Evolutionary conservation across 2,329 filamentous ascomycete genomes (phyloP), one percentile per base, ranked within the genome.

Genomic region (Botryosphaeria dothidea): DNA sequence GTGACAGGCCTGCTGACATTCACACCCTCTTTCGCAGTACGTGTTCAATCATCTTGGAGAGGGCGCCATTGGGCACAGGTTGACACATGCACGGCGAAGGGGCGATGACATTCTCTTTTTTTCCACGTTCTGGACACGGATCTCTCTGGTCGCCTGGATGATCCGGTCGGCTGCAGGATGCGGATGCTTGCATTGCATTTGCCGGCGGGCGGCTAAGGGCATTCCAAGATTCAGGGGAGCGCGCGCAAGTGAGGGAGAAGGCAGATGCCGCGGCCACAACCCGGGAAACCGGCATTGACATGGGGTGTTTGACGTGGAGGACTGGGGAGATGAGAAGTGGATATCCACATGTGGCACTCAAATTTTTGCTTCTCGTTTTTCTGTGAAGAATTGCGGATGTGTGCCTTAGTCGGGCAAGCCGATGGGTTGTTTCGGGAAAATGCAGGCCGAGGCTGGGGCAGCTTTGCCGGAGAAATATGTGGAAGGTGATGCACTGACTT

Each of bases 361-460:
- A 60, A 60, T 21, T 60, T 46, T 36, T 46, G 2, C 19, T 25
- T 5, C 15, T 46, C 15, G 17, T 21, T 8, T n/a, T 46, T 36
- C 11, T 23, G 3, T 46, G 56, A 21, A 21, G 19, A 46, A 56
- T 15, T 21, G n/a, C 56, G 56, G 56, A 11, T 23, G 4, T 60
- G 25, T 60, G 41, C 38, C 56, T 46, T 25, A 45, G 56, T 60
- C 43, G 56, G 56, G 56, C 31, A 60, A 9, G 27, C 56, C 56
- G 56, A 46, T 41, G 56, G 25, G 38, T 15, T 31, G 0, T n/a
- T 34, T 60, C 56, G 56, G 56, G 25, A 46, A 45, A 58, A 58
- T 19, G 54, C 17, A 58, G 36, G 54, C 54, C 54, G 54, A 58
- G 54, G 46, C 46, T 48, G 45, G 15, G 17, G 9, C 38, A 1